Percentiles rank a stretch among this genome's conserved stretches.
Evolutionary conservation across 1,139 yeast genomes (phyloP).

Genomic region (Eremothecium coryli): DNA sequence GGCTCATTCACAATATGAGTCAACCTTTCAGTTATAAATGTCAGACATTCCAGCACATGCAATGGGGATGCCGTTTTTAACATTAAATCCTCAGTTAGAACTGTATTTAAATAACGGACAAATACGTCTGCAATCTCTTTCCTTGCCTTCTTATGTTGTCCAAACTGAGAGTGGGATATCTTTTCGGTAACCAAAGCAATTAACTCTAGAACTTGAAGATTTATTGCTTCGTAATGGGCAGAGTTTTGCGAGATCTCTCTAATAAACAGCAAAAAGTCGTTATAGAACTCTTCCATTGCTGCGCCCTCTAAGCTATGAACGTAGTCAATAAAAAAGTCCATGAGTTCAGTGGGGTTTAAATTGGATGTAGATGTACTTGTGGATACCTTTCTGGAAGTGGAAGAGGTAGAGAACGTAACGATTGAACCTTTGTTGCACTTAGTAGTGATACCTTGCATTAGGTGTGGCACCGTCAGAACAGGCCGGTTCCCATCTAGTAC

Average conservation of each 20-base stretch:
- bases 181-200: constrained; percentile 47
- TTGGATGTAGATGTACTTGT: constrained; percentile 15
- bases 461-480: constrained; percentile 59
- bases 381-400: constrained; percentile 8
- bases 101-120: constrained; percentile 41
- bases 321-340: constrained; percentile 38
- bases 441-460: constrained; percentile 46
- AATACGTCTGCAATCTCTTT: constrained; percentile 64
- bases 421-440: constrained; percentile 33
- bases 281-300: constrained; percentile 69
- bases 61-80: constrained; percentile 8
- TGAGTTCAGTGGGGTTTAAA: constrained; percentile 15
- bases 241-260: constrained; percentile 47
- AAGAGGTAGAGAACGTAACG: constrained; percentile 17
- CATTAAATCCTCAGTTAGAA: constrained; percentile 26
- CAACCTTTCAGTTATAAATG: constrained; percentile 35
- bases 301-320: constrained; percentile 61
- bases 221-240: constrained; percentile 39
- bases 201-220: constrained; percentile 46
- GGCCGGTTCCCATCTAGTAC: constrained; percentile 82
- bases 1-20: constrained; percentile 40
- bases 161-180: constrained; percentile 47
- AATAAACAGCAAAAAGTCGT: constrained; percentile 46
- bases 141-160: constrained; percentile 49
- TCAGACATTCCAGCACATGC: constrained; percentile 13